Percentiles rank a stretch among this genome's conserved stretches.
Evolutionary conservation across 75 land plant genomes (phyloP).

Genomic region (Adiantum capillusveneris): DNA sequence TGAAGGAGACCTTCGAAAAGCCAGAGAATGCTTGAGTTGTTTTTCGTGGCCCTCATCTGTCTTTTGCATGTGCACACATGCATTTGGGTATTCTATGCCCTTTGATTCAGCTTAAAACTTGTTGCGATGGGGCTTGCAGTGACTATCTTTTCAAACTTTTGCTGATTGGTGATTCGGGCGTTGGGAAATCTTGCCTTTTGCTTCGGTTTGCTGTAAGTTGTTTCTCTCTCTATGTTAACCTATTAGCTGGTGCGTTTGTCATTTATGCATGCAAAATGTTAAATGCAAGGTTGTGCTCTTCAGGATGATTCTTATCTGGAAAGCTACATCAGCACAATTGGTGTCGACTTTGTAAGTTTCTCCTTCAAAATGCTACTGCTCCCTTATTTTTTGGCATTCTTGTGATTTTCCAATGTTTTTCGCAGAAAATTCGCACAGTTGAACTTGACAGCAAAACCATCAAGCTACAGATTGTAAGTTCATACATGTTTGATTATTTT

Average conservation of each 20-base stretch:
- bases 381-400: neutral
- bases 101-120: no score
- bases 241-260: no score
- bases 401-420: neutral
- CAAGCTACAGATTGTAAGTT: constrained; percentile 85
- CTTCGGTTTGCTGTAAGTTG: constrained; percentile 57
- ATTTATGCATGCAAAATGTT: no score
- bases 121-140: constrained; percentile 19
- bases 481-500: no score
- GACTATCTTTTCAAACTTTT: constrained; percentile 74
- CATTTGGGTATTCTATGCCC: no score
- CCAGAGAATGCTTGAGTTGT: no score
- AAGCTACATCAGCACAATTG: constrained; percentile 82
- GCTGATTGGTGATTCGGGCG: constrained; percentile 73
- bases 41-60: no score
- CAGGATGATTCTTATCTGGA: constrained; percentile 82
- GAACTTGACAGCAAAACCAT: constrained; percentile 91
- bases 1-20: no score
- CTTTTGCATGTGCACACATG: no score
- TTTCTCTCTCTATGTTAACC: neutral
- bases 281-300: neutral
- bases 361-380: neutral
- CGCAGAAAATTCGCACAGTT: constrained; percentile 71
- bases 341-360: constrained; percentile 75
- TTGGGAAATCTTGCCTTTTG: constrained; percentile 65